A percentile compares a stretch with the other conserved stretches of the same genome.
These are phyloP conservation scores for Penicillium salamii DNA, from an alignment of 495 filamentous ascomycete genomes.

Conservation along the genomic window DNA sequence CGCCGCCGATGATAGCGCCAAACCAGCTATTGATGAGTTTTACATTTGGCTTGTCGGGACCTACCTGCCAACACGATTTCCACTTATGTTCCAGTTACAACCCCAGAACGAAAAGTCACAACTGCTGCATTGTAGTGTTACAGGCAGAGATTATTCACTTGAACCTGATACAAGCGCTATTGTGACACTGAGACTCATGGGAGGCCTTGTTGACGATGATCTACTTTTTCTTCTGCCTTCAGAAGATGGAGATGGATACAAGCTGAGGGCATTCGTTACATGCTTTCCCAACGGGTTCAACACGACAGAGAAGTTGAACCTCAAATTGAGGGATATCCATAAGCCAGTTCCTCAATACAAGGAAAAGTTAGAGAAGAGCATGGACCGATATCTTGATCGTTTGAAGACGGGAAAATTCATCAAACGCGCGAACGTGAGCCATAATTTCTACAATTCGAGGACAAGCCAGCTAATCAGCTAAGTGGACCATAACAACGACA, in stretches of 20 bases:
- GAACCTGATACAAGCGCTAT: too few relatives aligned
- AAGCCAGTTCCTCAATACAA: conserved; percentile 61
- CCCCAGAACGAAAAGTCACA: too few relatives aligned
- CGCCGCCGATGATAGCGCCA: conserved; percentile 25
- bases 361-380: conserved; percentile 63
- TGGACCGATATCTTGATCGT: conserved; percentile 67
- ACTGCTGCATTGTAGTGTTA: too few relatives aligned
- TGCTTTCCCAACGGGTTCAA: conserved; percentile 71
- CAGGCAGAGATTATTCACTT: too few relatives aligned
- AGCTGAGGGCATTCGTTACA: conserved; percentile 60
- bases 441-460: conserved; percentile 25
- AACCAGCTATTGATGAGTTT: conserved; percentile 58
- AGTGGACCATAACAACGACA: too few relatives aligned
- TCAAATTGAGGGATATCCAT: conserved; percentile 65
- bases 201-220: conserved; percentile 65
- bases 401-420: conserved; percentile 30
- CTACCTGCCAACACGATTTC: conserved; percentile 64
- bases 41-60: conserved; percentile 59
- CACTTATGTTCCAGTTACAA: conserved; percentile 50
- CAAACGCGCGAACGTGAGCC: conserved; percentile 50
- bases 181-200: conserved; percentile 43
- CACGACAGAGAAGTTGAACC: conserved; percentile 56
- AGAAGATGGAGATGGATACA: conserved; percentile 39
- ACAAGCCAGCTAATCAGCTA: too few relatives aligned
- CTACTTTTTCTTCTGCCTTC: conserved; percentile 63